Conservation (phyloP, 1,284 basidiomycete genomes). For the Taiwanofungus camphoratus region DNA sequence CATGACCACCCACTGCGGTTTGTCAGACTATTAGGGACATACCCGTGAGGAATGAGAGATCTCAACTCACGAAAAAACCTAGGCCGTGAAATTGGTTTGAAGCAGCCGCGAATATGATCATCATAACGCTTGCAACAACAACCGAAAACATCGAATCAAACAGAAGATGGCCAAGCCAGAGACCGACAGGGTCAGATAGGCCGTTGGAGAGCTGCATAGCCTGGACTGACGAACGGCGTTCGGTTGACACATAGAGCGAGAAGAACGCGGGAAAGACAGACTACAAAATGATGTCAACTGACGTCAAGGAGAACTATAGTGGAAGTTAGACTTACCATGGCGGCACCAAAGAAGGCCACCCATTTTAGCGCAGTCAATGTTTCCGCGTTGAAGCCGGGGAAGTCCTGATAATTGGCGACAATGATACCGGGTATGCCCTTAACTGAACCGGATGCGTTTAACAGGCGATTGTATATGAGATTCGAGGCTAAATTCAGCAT, state of each 20-base stretch:
- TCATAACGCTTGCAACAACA: conserved; percentile 53
- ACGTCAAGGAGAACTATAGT: conserved; percentile 3
- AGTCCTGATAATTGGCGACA: conserved; percentile 44
- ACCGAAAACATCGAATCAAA: conserved; percentile 65
- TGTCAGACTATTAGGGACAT: neutral
- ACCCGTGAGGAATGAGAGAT: conserved; percentile 1
- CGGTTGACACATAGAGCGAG: conserved; percentile 67
- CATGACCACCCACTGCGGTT: conserved; percentile 61
- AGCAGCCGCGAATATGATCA: conserved; percentile 52
- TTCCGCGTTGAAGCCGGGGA: conserved; percentile 46
- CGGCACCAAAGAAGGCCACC: conserved; percentile 62
- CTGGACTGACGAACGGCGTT: conserved; percentile 62
- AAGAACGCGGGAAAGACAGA: conserved; percentile 78
- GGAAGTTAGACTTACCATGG: conserved; percentile 44
- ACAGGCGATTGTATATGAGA: conserved; percentile 53
- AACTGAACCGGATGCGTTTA: conserved; percentile 40
- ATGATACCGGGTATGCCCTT: conserved; percentile 40
- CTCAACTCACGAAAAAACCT: conserved; percentile 54
- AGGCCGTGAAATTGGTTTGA: conserved; percentile 65
- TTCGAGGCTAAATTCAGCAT: conserved; percentile 68
- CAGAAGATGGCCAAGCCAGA: conserved; percentile 77
- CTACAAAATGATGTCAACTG: conserved; percentile 26
- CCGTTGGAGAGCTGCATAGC: conserved; percentile 81
- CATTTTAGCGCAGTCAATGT: conserved; percentile 59
- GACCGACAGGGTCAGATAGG: conserved; percentile 59